Percentiles rank a stretch among this genome's conserved stretches.
These are phyloP conservation scores for Gelatoporia subvermispora DNA, from an alignment of 768 basidiomycete genomes.

Conservation along the genomic window DNA sequence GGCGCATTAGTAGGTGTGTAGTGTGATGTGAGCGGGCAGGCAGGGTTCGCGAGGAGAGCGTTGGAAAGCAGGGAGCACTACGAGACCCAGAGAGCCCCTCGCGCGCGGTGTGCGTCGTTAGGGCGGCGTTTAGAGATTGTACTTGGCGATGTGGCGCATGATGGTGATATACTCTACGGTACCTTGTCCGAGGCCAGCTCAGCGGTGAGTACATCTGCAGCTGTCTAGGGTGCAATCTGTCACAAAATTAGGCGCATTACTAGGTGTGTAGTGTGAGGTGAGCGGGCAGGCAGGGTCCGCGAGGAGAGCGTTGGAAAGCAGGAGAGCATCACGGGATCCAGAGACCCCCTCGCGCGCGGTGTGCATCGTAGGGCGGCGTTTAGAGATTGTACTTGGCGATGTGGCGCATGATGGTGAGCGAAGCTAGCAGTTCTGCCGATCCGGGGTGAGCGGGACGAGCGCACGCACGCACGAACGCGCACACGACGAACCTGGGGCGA, in stretches of 20 bases:
- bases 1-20: not conserved
- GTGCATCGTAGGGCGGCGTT: slow-evolving; percentile 7
- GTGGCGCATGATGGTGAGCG: slow-evolving; percentile 61
- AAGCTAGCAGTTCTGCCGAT: slow-evolving; percentile 52
- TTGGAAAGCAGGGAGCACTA: not conserved
- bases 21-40: not conserved
- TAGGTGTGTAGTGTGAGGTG: not conserved
- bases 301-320: not conserved
- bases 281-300: not conserved
- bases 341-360: not conserved
- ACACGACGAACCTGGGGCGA: slow-evolving; percentile 62
- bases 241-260: not conserved
- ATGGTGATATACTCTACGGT: too few relatives aligned
- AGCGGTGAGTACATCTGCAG: too few relatives aligned
- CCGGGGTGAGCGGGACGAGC: not conserved
- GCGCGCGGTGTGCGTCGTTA: not conserved
- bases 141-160: slow-evolving; percentile 55
- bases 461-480: slow-evolving; percentile 15
- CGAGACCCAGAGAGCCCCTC: not conserved
- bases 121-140: slow-evolving; percentile 32
- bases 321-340: not conserved
- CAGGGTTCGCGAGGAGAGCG: not conserved
- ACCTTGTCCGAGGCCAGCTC: too few relatives aligned
- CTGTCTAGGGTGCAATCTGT: too few relatives aligned
- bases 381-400: slow-evolving; percentile 44